These are phyloP conservation scores for Penicillium sp. DNA, from an alignment of 2,329 filamentous ascomycete species.

Conservation along the genomic window DNA sequence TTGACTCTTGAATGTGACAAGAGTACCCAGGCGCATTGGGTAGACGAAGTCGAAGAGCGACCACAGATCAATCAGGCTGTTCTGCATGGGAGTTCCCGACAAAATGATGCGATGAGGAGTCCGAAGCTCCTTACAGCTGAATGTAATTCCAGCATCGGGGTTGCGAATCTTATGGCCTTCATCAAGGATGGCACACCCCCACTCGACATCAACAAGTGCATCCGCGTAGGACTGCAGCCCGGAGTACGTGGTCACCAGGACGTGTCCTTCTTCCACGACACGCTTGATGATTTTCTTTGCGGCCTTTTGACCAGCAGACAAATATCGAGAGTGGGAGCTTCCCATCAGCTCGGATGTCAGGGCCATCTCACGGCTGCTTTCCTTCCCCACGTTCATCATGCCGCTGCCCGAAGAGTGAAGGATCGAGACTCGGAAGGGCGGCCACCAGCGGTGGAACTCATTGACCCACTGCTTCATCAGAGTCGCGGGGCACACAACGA, in stretches of 20 bases:
- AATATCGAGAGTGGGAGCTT: slow-evolving; percentile 39
- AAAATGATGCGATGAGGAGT: slow-evolving; percentile 90
- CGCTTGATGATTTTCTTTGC: slow-evolving; percentile 80
- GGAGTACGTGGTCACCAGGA: slow-evolving; percentile 93
- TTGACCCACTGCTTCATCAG: slow-evolving; percentile 98
- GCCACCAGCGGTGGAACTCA: slow-evolving; percentile 99
- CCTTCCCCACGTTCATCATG: slow-evolving; percentile 77
- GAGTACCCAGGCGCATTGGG: slow-evolving; percentile 88
- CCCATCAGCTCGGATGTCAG: slow-evolving; percentile 61
- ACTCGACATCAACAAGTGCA: slow-evolving; percentile 77
- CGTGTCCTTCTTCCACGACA: slow-evolving; percentile 81
- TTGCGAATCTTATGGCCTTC: slow-evolving; percentile 99
- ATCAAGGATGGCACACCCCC: slow-evolving; percentile 92
- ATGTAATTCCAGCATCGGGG: slow-evolving; percentile 90
- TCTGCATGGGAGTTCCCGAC: slow-evolving; percentile 96
- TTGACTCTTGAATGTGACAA: slow-evolving; percentile 85
- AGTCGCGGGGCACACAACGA: slow-evolving; percentile 91
- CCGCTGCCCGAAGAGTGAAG: slow-evolving; percentile 93
- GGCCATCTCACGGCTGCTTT: slow-evolving; percentile 63
- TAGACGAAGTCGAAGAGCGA: slow-evolving; percentile 97
- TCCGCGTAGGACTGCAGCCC: slow-evolving; percentile 92
- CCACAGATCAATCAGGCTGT: slow-evolving; percentile 93
- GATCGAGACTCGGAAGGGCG: slow-evolving; percentile 93
- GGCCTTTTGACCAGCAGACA: slow-evolving; percentile 61
- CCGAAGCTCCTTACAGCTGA: slow-evolving; percentile 89